phyloP scores from a whole-genome alignment of 2,329 filamentous ascomycete genomes.

The Helotiales sp. region DNA sequence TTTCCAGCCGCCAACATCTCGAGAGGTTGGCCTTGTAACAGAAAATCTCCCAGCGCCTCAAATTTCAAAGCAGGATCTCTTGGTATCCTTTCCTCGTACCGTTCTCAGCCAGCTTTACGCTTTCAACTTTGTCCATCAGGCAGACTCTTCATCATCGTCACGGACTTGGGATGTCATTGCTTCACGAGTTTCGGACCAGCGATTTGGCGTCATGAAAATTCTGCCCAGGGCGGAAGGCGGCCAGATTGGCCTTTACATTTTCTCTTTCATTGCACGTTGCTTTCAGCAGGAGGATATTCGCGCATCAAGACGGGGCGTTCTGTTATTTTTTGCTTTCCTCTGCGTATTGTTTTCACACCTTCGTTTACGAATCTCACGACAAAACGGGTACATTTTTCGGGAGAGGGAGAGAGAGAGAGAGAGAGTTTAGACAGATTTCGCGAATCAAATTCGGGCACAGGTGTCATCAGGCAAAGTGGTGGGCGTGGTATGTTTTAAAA shows the following conservation, averaged over 20 bases:
- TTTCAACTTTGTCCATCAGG: neutral
- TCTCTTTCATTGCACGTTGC: conserved; percentile 21
- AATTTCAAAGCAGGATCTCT: neutral
- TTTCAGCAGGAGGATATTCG: conserved; percentile 20
- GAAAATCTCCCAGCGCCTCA: neutral
- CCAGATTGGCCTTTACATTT: neutral
- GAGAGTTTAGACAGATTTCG: conserved; percentile 32
- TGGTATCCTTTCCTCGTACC: neutral
- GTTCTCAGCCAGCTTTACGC: neutral
- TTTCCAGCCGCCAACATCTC: neutral
- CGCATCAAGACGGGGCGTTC: conserved; percentile 28
- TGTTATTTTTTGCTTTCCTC: conserved; percentile 1
- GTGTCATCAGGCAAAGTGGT: conserved; percentile 18
- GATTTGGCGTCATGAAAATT: neutral
- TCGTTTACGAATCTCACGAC: conserved; percentile 30
- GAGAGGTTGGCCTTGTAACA: neutral
- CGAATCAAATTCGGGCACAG: conserved; percentile 20
- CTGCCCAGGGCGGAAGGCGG: neutral
- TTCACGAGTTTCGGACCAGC: neutral
- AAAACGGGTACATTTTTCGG: conserved; percentile 22
- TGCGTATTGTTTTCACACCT: conserved; percentile 8
- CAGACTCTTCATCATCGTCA: neutral
- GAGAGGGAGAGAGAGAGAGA: neutral
- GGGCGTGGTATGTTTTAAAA: conserved; percentile 18
- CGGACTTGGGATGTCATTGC: neutral